Conservation (phyloP, 441 rosid species). For the Raphanus hybrid region DNA sequence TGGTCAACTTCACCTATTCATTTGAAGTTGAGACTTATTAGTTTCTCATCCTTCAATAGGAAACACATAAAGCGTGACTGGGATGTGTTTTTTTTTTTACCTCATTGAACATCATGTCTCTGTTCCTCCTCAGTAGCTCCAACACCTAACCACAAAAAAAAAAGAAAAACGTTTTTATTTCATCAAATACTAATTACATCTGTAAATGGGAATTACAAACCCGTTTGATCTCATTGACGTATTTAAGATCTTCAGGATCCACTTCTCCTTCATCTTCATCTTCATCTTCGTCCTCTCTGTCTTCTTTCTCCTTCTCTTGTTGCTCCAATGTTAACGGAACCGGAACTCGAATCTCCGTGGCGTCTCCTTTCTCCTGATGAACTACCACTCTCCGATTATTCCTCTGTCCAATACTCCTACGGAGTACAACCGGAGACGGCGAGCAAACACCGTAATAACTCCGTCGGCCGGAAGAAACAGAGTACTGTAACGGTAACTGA, state of each 20-base stretch:
- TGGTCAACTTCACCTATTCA: conserved; percentile 75
- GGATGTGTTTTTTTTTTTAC: conserved; percentile 39
- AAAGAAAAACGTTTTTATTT: too few relatives aligned
- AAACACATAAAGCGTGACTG: not conserved
- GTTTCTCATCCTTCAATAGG: not conserved
- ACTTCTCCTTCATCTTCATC: conserved; percentile 43
- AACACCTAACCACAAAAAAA: conserved; percentile 60
- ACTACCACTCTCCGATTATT: conserved; percentile 39
- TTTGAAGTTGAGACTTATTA: not conserved
- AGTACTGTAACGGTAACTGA: conserved; percentile 39
- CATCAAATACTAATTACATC: not conserved
- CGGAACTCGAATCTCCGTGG: conserved; percentile 52
- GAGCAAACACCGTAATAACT: conserved; percentile 30
- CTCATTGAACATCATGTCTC: conserved; percentile 92
- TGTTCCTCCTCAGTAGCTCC: conserved; percentile 79
- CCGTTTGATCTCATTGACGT: conserved; percentile 62
- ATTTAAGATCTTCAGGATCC: conserved; percentile 62
- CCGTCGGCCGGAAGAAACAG: conserved; percentile 27
- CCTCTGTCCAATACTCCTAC: conserved; percentile 13
- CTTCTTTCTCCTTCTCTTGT: conserved; percentile 40
- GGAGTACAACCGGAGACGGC: conserved; percentile 29
- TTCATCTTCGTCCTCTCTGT: conserved; percentile 33
- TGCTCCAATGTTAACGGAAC: conserved; percentile 47
- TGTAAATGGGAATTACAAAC: conserved; percentile 44
- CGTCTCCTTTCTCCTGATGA: conserved; percentile 54